Percentiles rank a stretch among this genome's conserved stretches.
phyloP scores from a whole-genome alignment of 768 basidiomycete species.

The Scleroderma bovista region DNA sequence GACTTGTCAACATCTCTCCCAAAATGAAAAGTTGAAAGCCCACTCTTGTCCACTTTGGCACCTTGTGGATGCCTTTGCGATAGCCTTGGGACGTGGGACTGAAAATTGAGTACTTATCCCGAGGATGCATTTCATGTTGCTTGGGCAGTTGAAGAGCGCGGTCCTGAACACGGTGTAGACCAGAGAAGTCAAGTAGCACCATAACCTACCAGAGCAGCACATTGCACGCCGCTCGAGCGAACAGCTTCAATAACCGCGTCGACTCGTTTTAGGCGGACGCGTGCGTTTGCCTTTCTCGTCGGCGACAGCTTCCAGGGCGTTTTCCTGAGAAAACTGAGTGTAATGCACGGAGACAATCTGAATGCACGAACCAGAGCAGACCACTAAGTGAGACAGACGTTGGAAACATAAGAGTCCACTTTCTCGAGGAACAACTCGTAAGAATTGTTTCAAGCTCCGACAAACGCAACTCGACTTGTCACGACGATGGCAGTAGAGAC shows the following conservation, averaged over 20 bases:
- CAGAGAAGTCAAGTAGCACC: not conserved
- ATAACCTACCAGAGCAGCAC: constrained; percentile 62
- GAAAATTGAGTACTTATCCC: constrained; percentile 95
- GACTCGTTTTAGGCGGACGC: constrained; percentile 84
- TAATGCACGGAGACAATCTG: not conserved
- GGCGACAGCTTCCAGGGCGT: constrained; percentile 87
- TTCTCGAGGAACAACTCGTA: too few relatives aligned
- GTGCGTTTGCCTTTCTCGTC: constrained; percentile 89
- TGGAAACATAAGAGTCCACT: constrained; percentile 38
- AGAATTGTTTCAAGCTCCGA: constrained; percentile 24
- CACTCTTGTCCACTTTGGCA: constrained; percentile 96
- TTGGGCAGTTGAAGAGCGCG: constrained; percentile 81
- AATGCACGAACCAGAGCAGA: constrained; percentile 68
- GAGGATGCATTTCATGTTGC: constrained; percentile 87
- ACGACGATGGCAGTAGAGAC: constrained; percentile 43
- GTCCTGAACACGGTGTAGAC: constrained; percentile 37
- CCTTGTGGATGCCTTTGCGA: constrained; percentile 92
- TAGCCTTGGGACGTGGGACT: constrained; percentile 65
- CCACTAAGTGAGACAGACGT: constrained; percentile 64
- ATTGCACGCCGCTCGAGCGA: constrained; percentile 73
- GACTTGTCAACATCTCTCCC: constrained; percentile 3
- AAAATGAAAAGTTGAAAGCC: constrained; percentile 20
- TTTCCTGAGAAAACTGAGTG: constrained; percentile 59
- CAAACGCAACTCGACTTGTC: constrained; percentile 3
- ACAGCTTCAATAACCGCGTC: constrained; percentile 92